phyloP scores from a whole-genome alignment of 257 asterid genomes.

The Solanum appendiculatum region DNA sequence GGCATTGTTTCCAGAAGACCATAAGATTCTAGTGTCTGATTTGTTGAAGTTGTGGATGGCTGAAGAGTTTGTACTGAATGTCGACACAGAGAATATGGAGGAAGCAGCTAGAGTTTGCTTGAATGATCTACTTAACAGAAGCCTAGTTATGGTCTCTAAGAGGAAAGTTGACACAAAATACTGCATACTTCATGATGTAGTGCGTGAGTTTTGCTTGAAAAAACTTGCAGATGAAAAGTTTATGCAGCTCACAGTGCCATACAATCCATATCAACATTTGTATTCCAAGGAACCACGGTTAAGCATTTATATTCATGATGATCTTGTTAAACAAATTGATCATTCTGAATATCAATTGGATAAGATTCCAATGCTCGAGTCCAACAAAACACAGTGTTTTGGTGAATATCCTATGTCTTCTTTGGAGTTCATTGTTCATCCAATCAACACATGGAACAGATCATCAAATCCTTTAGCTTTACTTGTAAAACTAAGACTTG shows the following conservation, averaged over 20 bases:
- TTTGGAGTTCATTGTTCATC: neutral
- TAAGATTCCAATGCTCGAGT: neutral
- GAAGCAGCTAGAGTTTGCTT: neutral
- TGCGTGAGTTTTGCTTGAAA: neutral
- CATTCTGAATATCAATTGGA: neutral
- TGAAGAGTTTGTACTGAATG: neutral
- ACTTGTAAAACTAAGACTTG: neutral
- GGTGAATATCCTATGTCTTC: neutral
- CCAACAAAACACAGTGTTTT: neutral
- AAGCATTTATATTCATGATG: neutral
- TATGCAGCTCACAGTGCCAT: neutral
- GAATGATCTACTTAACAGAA: neutral
- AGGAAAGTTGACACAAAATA: rapidly evolving
- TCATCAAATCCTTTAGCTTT: neutral
- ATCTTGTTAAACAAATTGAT: neutral
- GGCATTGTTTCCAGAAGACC: neutral
- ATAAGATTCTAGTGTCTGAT: neutral
- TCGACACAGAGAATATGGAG: neutral
- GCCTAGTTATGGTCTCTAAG: neutral
- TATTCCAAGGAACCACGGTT: neutral
- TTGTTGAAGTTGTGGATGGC: neutral
- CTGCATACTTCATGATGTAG: neutral
- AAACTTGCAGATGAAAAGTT: neutral
- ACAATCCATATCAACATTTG: neutral
- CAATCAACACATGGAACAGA: neutral